phyloP scores from a whole-genome alignment of 2,329 filamentous ascomycete genomes.

The Metarhizium humberi region DNA sequence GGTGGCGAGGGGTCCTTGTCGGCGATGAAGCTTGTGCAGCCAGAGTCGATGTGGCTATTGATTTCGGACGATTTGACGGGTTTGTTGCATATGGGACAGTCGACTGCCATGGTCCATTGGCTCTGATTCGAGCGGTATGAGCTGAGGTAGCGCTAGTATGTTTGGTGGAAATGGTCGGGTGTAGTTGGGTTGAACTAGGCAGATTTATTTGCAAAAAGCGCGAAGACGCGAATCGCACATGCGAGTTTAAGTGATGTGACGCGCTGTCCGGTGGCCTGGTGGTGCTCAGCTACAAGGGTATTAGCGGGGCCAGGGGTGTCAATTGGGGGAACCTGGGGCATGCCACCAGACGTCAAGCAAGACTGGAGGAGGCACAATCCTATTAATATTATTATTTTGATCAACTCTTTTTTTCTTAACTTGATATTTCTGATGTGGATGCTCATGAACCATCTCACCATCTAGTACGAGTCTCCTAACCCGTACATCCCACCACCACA shows the following conservation, averaged over 20 bases:
- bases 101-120: conserved; percentile 38
- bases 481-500: too few relatives aligned
- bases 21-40: conserved; percentile 60
- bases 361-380: too few relatives aligned
- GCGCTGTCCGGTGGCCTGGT: conserved; percentile 4
- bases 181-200: not conserved
- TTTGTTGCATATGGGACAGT: conserved; percentile 75
- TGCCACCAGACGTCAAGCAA: too few relatives aligned
- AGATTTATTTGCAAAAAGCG: not conserved
- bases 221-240: not conserved
- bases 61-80: conserved; percentile 65
- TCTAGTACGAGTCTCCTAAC: too few relatives aligned
- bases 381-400: too few relatives aligned
- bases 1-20: conserved; percentile 31
- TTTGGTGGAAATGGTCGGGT: too few relatives aligned
- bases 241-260: not conserved
- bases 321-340: too few relatives aligned
- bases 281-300: too few relatives aligned
- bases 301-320: too few relatives aligned
- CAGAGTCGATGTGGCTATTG: conserved; percentile 85
- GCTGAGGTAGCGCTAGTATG: not conserved
- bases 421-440: too few relatives aligned
- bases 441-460: too few relatives aligned
- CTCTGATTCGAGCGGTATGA: not conserved
- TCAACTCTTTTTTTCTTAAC: too few relatives aligned